Evolutionary conservation across 805 yeast genomes (phyloP), one percentile per base, ranked within the genome.

Genomic region (Candida insectorum): DNA sequence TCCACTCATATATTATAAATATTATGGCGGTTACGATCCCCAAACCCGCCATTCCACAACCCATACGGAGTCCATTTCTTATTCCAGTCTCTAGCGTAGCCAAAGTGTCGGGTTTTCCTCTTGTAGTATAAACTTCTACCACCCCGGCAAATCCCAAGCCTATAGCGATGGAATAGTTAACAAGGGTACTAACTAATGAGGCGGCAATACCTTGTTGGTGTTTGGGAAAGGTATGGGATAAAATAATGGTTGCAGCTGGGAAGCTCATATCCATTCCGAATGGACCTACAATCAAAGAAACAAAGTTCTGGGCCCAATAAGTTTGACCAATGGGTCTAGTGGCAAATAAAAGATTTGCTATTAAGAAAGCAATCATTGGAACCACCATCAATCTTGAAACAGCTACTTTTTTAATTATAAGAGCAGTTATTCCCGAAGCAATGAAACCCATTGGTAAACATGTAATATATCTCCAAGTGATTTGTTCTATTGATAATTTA

Each of bases 181-280:
- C 78, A 47, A 79, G 73, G 0, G 91, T 82, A 14, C 81, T 70
- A 1, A 81, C 81, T 35, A 84, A 59, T 0, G 88, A 79, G 0
- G 85, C 88, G 1, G 88, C 89, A 64, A 81, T 74, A 5, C 91
- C 93, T 56, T 84, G 93, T 44, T 79, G 77, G 32, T 70, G 62
- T 34, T 63, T 58, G 0, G 89, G 88, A 16, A 83, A 61, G 23
- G 62, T 58, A 34, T 75, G 73, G 16, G 80, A 69, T 26, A 83
- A 54, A 8, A 80, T 66, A 32, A 83, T 65, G 0, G 85, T 75
- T 0, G 83, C 79, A 0, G 89, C 81, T 0, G 94, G 93, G 52
- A 82, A 84, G 10, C 85, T 76, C 62, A 79, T 65, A 51, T 84
- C 91, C 87, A 84, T 81, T 2, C 88, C 93, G 58, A 77, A 79